Evolutionary conservation across 2,329 filamentous ascomycete genomes (phyloP).

Genomic region (Fusarium verticillioides): DNA sequence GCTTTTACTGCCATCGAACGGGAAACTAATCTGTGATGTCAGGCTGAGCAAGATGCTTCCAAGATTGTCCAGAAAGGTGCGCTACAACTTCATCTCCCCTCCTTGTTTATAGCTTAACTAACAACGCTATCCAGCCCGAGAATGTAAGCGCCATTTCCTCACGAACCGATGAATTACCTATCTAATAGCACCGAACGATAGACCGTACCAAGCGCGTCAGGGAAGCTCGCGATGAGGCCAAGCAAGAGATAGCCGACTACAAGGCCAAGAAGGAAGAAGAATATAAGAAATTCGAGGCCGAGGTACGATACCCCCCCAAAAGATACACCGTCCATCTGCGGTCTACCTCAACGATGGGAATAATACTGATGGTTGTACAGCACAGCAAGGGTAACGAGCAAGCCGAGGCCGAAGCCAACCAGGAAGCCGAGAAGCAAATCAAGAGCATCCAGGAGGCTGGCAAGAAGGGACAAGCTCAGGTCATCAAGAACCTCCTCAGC

Average conservation of each 20-base stretch:
- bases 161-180: background rate
- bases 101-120: slow-evolving; percentile 31
- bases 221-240: slow-evolving; percentile 94
- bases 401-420: slow-evolving; percentile 83
- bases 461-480: slow-evolving; percentile 80
- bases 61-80: slow-evolving; percentile 98
- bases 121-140: slow-evolving; percentile 70
- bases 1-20: background rate
- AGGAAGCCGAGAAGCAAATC: slow-evolving; percentile 81
- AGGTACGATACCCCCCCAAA: slow-evolving; percentile 55
- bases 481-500: slow-evolving; percentile 83
- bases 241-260: slow-evolving; percentile 98
- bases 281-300: slow-evolving; percentile 92
- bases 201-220: slow-evolving; percentile 94
- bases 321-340: background rate
- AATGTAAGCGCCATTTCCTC: slow-evolving; percentile 72
- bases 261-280: slow-evolving; percentile 89
- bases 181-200: slow-evolving; percentile 29
- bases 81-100: slow-evolving; percentile 40
- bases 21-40: slow-evolving; percentile 9
- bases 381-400: slow-evolving; percentile 89
- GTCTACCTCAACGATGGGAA: background rate
- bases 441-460: slow-evolving; percentile 84
- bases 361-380: slow-evolving; percentile 58
- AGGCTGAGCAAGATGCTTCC: slow-evolving; percentile 98